Base-by-base conservation (phyloP, 2,329 filamentous ascomycete genomes). In the Aspergillus persii region DNA sequence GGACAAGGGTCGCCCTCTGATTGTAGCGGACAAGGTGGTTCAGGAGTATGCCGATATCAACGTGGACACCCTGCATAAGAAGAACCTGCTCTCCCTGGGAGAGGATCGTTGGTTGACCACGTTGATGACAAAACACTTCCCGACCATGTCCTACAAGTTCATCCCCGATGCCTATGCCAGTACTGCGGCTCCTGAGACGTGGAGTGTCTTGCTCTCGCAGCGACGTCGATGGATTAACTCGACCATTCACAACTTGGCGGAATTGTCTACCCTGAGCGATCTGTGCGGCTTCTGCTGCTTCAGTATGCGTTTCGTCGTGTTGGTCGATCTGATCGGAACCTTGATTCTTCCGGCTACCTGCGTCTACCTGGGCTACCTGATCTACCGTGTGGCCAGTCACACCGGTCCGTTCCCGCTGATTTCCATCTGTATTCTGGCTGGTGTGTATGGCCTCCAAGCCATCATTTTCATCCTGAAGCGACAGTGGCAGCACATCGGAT, bases 161-260 rank as follows among this genome's bases (percentile, higher is more conserved):
- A 85, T 97, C 54, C 86, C 93, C 0, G 92, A 96, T 76, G 95
- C 95, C 7, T 95, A 92, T 75, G 96, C 93, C 66, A 89, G 91
- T 70, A 99, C 95, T 1, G 94, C 94, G 48, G 95, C 95, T 0
- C 95, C 95, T 2, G 92, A 98, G 70, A 91, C 89, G 27, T 99
- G 93, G 91, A 90, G 88, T 71, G 92, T 99, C 68, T 80, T 99
- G 68, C 83, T 99, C 33, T 99, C 95, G n/a, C 95, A 99, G 75
- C 89, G 95, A 83, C 92, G 95, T 81, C 90, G 95, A 74, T 99
- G 95, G 95, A 99, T 99, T 77, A 99, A 99, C 80, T 98, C 95
- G 1, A 99, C 95, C 8, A 89, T 99, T 62, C 95, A 99, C 83
- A 99, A 99, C 74, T 77, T 99, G 72, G 90, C 89, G 29, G 95